A percentile compares a stretch with the other conserved stretches of the same genome.
Conservation (phyloP, 176 grass and related monocot genomes). For the Cenchrus purpureus region DNA sequence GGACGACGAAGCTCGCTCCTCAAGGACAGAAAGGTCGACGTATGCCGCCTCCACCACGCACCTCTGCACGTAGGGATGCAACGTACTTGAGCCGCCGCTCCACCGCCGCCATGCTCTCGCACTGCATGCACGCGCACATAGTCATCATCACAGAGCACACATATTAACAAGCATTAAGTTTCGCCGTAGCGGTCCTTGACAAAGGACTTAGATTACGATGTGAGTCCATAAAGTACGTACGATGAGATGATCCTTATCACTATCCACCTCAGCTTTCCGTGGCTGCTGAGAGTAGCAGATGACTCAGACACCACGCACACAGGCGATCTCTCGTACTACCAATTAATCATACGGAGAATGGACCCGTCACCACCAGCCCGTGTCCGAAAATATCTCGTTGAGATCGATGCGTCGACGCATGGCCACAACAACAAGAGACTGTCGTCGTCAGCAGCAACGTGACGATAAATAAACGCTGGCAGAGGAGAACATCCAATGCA, state of each 20-base stretch:
- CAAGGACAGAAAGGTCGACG: constrained; percentile 50
- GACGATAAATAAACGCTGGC: background rate
- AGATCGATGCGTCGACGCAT: background rate
- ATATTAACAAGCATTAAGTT: no score
- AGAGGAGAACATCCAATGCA: no score
- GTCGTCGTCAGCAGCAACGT: background rate
- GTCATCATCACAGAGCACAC: no score
- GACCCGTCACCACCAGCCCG: background rate
- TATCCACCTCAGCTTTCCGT: background rate
- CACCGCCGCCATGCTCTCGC: constrained; percentile 85
- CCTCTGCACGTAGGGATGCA: constrained; percentile 59
- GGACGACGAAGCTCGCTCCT: no score
- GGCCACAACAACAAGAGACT: background rate
- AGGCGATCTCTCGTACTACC: background rate
- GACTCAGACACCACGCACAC: background rate
- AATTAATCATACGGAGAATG: no score
- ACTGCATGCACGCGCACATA: constrained; percentile 31
- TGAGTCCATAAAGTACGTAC: background rate
- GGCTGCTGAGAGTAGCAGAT: background rate
- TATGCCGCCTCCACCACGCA: constrained; percentile 75
- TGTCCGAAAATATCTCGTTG: background rate
- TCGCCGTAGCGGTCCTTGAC: no score
- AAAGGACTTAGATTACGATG: background rate
- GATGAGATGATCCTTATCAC: background rate
- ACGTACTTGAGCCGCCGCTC: constrained; percentile 63